Conservation (phyloP, 78 protist species). For the Dictyostelium purpureum region DNA sequence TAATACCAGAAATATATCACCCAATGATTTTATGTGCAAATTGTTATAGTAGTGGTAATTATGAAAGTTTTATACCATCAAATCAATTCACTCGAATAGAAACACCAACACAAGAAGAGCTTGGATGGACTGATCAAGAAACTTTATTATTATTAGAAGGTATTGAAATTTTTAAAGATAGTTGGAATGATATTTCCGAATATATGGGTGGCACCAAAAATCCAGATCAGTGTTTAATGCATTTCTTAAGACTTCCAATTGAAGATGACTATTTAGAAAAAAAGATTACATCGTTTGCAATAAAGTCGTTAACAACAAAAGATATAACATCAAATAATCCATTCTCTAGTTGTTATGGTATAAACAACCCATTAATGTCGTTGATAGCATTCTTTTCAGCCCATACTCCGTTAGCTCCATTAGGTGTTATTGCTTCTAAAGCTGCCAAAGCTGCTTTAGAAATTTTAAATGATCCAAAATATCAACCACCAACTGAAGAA, state of each 20-base stretch:
- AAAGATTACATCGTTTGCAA: conserved; percentile 4
- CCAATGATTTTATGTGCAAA: conserved; percentile 24
- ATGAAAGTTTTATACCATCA: neutral
- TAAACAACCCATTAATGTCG: conserved; percentile 14
- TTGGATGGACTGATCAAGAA: conserved; percentile 86
- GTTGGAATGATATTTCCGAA: conserved; percentile 78
- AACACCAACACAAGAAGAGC: neutral
- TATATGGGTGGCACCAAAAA: conserved; percentile 82
- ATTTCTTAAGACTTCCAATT: conserved; percentile 83
- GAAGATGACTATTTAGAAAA: conserved; percentile 84
- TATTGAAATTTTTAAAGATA: conserved; percentile 68
- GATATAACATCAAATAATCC: conserved; percentile 28
- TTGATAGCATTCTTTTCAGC: conserved; percentile 23
- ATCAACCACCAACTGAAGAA: conserved; percentile 2
- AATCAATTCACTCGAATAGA: conserved; percentile 32
- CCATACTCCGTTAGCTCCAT: neutral
- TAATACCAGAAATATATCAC: neutral
- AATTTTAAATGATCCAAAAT: conserved; percentile 20
- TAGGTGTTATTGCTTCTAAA: conserved; percentile 9
- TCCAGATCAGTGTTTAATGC: conserved; percentile 82
- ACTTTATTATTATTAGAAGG: conserved; percentile 79
- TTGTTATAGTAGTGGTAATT: conserved; percentile 49
- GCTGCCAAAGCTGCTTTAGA: conserved; percentile 53
- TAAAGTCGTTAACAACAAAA: conserved; percentile 41
- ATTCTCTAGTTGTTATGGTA: neutral